A percentile compares a stretch with the other conserved stretches of the same genome.
These are phyloP conservation scores for Apiospora aurea DNA, from an alignment of 2,329 filamentous ascomycete species.

Conservation along the genomic window DNA sequence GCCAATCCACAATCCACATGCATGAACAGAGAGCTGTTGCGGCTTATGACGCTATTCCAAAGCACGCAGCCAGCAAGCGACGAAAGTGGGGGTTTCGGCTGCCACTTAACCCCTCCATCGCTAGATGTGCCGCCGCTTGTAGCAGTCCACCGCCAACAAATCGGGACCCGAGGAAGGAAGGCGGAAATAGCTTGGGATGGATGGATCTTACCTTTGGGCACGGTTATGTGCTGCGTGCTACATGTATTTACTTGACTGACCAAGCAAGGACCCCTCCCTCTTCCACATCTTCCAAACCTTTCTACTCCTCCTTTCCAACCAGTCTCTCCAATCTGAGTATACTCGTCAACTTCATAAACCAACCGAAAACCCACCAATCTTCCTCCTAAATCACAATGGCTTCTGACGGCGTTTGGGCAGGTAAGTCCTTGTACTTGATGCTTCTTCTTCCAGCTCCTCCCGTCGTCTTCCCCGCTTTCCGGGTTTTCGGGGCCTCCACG, in stretches of 20 bases:
- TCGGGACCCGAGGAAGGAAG: constrained; percentile 8
- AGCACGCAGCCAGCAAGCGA: background rate
- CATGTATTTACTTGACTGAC: constrained; percentile 7
- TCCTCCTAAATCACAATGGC: constrained; percentile 3
- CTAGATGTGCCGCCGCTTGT: constrained; percentile 3
- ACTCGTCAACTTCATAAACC: constrained; percentile 9
- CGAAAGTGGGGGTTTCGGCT: background rate
- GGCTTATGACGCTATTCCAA: background rate
- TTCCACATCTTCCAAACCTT: constrained; percentile 10
- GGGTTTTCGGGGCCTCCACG: constrained; percentile 37
- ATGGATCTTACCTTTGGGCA: constrained; percentile 7
- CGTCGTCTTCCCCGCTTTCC: constrained; percentile 29
- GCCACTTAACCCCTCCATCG: constrained; percentile 17
- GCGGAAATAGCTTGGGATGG: constrained; percentile 14
- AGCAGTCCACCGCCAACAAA: constrained; percentile 10
- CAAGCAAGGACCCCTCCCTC: constrained; percentile 12
- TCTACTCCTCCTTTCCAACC: constrained; percentile 17
- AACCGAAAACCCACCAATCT: constrained; percentile 1
- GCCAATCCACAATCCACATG: background rate
- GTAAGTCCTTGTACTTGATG: background rate
- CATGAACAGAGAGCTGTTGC: background rate
- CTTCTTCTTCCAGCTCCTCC: background rate
- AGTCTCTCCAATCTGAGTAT: constrained; percentile 1
- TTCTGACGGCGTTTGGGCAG: constrained; percentile 19
- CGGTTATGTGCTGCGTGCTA: background rate